Evolutionary conservation across 305 asterid genomes (phyloP), one percentile per base, ranked within the genome.

Genomic region (Fraxinus floribunda): DNA sequence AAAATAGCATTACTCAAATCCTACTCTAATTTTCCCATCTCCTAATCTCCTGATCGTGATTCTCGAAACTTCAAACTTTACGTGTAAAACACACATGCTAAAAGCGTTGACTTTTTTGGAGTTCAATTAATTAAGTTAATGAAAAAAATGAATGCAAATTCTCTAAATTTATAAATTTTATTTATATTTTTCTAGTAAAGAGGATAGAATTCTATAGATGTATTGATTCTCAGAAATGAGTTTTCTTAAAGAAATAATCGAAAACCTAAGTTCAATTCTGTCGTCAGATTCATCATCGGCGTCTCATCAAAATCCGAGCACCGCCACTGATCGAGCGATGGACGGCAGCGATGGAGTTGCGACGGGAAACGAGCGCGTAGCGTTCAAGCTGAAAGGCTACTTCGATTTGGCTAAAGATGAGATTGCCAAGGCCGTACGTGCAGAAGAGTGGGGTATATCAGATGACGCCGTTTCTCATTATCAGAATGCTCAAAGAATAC

Each of bases 371-470:
- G 99, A 96, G 72, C 94, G 98, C 82, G 88, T 91, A 16, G 98
- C 98, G 75, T 90, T 83, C 80, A 96, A 96, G 93, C 80, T 96
- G 78, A 94, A 93, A 91, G 95, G 97, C 55, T 96, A 91, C 90
- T 94, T 94, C 83, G 95, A 93, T 81, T 90, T 95, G 93, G 98
- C 98, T 20, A 96, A 90, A 83, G 98, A 86, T 86, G 97, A 93
- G 88, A 93, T 94, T 83, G 96, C 85, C 15, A 93, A 91, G 86
- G 99, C 98, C 41, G 97, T 96, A 85, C 92, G 98, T 38, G 94
- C 97, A 26, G 99, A 96, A 78, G 99, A 96, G 85, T 96, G 98
- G 99, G 98, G 98, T 0, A 84, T 96, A 34, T 89, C 93, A 2
- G 93, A 91, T 34, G 98, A 92, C 76, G 99, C 99, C 46, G 71